Evolutionary conservation across 805 yeast genomes (phyloP), one percentile per base, ranked within the genome.

Genomic region (Hanseniaspora pseudoguilliermondii): DNA sequence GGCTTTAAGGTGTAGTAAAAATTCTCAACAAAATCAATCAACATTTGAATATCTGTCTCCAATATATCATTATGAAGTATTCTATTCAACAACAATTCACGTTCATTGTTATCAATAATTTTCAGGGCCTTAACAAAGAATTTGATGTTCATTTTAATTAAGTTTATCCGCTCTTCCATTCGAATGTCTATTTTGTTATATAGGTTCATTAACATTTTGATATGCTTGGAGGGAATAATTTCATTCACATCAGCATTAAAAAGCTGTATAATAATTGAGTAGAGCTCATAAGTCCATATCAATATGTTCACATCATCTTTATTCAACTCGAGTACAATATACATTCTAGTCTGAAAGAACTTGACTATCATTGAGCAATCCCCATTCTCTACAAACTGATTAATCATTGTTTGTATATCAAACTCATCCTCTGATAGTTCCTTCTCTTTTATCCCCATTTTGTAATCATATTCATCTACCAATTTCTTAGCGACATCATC

Each of bases 301-400:
- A 52, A 16, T 5, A 46, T 20, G 16, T 20, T 6, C 2, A 40
- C 21, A 11, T 44, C 49, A 8, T 18, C 32, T 18, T 44, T 38
- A 9, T 23, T 32, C 16, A 35, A 20, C 11, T 29, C 21, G 9
- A 38, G 5, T 9, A 38, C 32, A 5, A 52, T 29, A 16, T 52
- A 35, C 32, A 47, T 44, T 46, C 55, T 52, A 1, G 49, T 52
- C 3, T 46, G 21, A n/a, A 52, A 38, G 20, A 44, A 52, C 7
- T 34, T 20, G 2, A 15, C 16, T 15, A 52, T 46, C 9, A 10
- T 10, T 2, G 41, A n/a, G 20, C 16, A 7, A 10, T 46, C 23
- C 0, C 55, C 55, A 2, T 20, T 15, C 15, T 18, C 35, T 3
- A 27, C 21, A 52, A 52, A 52, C 1, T n/a, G n/a, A 29, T 27